A percentile compares a stretch with the other conserved stretches of the same genome.
These are phyloP conservation scores for Crucihimalaya himalaica DNA, from an alignment of 345 rosid species.

Conservation along the genomic window DNA sequence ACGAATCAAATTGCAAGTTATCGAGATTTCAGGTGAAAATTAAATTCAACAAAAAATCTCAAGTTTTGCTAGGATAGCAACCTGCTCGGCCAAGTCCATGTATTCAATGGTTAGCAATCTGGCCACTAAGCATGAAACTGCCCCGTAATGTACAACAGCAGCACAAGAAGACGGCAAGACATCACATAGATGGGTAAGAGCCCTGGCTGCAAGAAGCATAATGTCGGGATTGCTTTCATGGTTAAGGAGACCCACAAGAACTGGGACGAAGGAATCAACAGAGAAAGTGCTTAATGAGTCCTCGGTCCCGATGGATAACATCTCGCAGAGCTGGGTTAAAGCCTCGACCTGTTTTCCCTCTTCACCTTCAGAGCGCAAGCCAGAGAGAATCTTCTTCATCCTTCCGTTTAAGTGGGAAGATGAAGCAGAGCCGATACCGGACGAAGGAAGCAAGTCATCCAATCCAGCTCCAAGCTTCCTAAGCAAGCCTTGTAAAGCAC, in stretches of 20 bases:
- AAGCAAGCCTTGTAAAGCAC: constrained; percentile 88
- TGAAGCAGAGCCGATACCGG: constrained; percentile 79
- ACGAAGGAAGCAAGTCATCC: constrained; percentile 86
- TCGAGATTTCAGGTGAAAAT: background rate
- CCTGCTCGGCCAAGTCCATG: constrained; percentile 99
- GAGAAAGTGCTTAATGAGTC: constrained; percentile 94
- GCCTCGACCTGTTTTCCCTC: constrained; percentile 99
- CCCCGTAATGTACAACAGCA: constrained; percentile 97
- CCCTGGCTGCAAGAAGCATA: constrained; percentile 98
- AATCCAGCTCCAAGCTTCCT: constrained; percentile 97
- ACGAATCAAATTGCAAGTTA: constrained; percentile 4
- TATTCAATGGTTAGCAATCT: constrained; percentile 96
- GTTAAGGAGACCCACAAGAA: constrained; percentile 89
- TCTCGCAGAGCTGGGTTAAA: constrained; percentile 91
- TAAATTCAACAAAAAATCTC: background rate
- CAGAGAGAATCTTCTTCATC: constrained; percentile 89
- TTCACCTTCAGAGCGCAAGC: constrained; percentile 92
- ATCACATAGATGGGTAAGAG: constrained; percentile 94
- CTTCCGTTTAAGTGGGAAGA: constrained; percentile 83
- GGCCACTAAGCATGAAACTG: constrained; percentile 88
- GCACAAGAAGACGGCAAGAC: constrained; percentile 97
- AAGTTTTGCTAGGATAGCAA: constrained; percentile 31
- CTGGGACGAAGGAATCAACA: constrained; percentile 93
- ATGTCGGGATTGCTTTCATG: constrained; percentile 97
- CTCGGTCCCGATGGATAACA: constrained; percentile 97